These are phyloP conservation scores for Fusarium succisae DNA, from an alignment of 2,329 filamentous ascomycete species.

Conservation along the genomic window DNA sequence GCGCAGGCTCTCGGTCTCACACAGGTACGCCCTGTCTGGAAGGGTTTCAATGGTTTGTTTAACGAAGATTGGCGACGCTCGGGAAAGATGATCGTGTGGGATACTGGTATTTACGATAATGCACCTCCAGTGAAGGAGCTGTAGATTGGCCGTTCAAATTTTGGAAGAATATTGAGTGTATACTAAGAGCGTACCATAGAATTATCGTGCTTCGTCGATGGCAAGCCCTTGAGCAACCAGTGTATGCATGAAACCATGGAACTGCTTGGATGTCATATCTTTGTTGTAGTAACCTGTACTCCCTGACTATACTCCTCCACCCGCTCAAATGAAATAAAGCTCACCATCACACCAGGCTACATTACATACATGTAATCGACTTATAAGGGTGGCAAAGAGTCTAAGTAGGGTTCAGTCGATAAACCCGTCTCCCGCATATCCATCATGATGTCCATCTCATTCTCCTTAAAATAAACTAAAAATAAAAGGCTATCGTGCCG, in stretches of 20 bases:
- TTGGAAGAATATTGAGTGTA: background rate
- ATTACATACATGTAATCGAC: constrained; percentile 42
- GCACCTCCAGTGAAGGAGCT: background rate
- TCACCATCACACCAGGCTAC: constrained; percentile 26
- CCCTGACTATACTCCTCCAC: constrained; percentile 33
- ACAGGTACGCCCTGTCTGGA: constrained; percentile 61
- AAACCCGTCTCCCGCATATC: constrained; percentile 21
- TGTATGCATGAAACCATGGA: background rate
- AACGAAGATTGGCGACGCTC: constrained; percentile 68
- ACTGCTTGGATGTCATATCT: constrained; percentile 9
- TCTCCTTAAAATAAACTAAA: constrained; percentile 15
- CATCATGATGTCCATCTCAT: constrained; percentile 22
- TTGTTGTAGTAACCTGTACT: constrained; percentile 36
- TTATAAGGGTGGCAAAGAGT: constrained; percentile 26
- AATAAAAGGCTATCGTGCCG: constrained; percentile 16
- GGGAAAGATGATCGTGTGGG: constrained; percentile 69
- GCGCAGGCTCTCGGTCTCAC: constrained; percentile 53
- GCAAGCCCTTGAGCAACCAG: background rate
- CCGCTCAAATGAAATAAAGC: constrained; percentile 34
- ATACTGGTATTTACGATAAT: constrained; percentile 53
- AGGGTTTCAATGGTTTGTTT: constrained; percentile 68
- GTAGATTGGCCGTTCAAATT: background rate
- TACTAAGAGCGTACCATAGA: background rate
- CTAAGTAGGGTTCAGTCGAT: constrained; percentile 4
- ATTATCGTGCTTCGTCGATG: background rate